Conservation (phyloP, 2,329 filamentous ascomycete genomes). For the Ramichloridium luteum region DNA sequence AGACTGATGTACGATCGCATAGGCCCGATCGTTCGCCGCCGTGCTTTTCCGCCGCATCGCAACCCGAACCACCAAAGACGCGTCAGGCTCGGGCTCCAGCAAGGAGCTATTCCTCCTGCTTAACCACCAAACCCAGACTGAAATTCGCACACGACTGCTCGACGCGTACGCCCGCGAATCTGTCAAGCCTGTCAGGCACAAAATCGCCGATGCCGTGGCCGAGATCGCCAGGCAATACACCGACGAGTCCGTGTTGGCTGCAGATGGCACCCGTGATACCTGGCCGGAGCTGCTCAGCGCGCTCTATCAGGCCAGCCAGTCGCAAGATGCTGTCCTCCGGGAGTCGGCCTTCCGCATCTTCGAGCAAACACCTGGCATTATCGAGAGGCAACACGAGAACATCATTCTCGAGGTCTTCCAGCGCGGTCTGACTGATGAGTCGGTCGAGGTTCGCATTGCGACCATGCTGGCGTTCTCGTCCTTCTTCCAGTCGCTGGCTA, state of each 20-base stretch:
- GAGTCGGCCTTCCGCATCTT: slow-evolving; percentile 94
- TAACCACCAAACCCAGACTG: slow-evolving; percentile 56
- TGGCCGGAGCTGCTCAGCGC: slow-evolving; percentile 83
- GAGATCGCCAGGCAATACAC: slow-evolving; percentile 92
- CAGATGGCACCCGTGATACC: slow-evolving; percentile 36
- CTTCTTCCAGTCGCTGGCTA: slow-evolving; percentile 83
- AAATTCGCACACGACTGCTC: slow-evolving; percentile 74
- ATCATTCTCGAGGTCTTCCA: slow-evolving; percentile 81
- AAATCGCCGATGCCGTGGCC: slow-evolving; percentile 93
- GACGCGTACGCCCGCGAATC: slow-evolving; percentile 63
- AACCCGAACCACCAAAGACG: slow-evolving; percentile 70
- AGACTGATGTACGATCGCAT: slow-evolving; percentile 3
- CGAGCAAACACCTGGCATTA: slow-evolving; percentile 85
- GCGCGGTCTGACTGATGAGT: slow-evolving; percentile 81
- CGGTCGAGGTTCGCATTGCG: slow-evolving; percentile 75
- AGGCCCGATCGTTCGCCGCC: slow-evolving; percentile 84
- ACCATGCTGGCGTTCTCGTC: slow-evolving; percentile 95
- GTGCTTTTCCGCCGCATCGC: slow-evolving; percentile 92
- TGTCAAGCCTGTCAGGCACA: slow-evolving; percentile 69
- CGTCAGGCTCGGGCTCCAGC: slow-evolving; percentile 48
- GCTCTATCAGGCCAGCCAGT: slow-evolving; percentile 84
- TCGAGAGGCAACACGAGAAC: slow-evolving; percentile 89
- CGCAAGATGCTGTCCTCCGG: slow-evolving; percentile 66
- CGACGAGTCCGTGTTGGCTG: slow-evolving; percentile 44
- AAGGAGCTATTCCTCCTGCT: slow-evolving; percentile 80